phyloP scores from a whole-genome alignment of 306 rosid genomes.

The Cucurbita argyrosperma region DNA sequence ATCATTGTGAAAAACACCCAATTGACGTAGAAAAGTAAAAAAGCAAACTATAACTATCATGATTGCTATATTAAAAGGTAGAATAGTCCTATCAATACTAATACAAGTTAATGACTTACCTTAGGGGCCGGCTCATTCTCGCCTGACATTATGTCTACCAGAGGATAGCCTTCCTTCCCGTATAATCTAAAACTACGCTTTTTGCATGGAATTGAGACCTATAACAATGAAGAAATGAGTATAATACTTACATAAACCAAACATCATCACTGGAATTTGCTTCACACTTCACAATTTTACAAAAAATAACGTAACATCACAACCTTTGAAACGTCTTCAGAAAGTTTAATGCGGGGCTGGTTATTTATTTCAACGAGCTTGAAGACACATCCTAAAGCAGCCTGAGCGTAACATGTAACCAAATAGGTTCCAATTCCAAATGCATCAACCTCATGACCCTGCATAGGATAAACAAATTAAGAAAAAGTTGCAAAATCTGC shows the following conservation, averaged over 20 bases:
- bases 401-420: conserved; percentile 96
- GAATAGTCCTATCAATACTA: neutral
- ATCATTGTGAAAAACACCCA: too few relatives aligned
- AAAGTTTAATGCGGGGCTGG: conserved; percentile 95
- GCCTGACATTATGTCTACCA: conserved; percentile 90
- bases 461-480: conserved; percentile 1
- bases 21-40: too few relatives aligned
- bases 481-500: too few relatives aligned
- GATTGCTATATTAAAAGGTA: neutral
- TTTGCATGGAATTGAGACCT: conserved; percentile 98
- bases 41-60: too few relatives aligned
- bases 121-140: conserved; percentile 89
- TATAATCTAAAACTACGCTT: conserved; percentile 66
- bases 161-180: conserved; percentile 92
- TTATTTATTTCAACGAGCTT: conserved; percentile 93
- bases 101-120: conserved; percentile 31
- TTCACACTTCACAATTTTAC: neutral
- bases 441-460: conserved; percentile 99
- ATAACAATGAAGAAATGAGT: conserved; percentile 13
- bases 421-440: conserved; percentile 92
- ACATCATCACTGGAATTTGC: neutral
- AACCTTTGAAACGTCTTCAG: conserved; percentile 98
- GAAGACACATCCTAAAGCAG: conserved; percentile 96
- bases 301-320: conserved; percentile 6
- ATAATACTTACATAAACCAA: neutral